Evolutionary conservation across 1,284 basidiomycete species (phyloP), one percentile per base, ranked within the genome.

Genomic region (Melanopsichium pennsylvanicum): DNA sequence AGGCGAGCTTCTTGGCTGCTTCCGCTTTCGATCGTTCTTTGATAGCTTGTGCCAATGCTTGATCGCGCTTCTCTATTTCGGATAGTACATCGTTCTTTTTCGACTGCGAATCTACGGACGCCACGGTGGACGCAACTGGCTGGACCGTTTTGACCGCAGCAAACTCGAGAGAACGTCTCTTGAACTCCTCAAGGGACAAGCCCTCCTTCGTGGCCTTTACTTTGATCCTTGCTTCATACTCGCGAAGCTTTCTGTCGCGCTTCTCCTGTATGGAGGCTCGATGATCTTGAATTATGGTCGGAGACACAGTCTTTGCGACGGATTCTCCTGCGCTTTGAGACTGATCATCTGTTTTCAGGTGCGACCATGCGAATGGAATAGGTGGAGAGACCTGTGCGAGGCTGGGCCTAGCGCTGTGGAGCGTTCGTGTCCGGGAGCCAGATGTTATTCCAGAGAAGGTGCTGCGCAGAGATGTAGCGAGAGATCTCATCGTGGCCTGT

Each of bases 151-250:
- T 49, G 11, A 33, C 56, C 5, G 55, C 23, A n/a, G 52, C 60
- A 29, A 22, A 43, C 18, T 56, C 57, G 26, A 67, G 35, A 5
- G 57, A 50, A n/a, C 44, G 33, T 2, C 49, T 50, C 38, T 57
- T 35, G 31, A 73, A 62, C 47, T 76, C 72, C 27, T 75, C 75
- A 10, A 66, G 57, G 13, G 58, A 58, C 16, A 51, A 12, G n/a
- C 73, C 68, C 47, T 73, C 26, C 41, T 74, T 62, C 48, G 70
- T 56, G 10, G 76, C 78, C 49, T 79, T 80, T 36, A 67, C 59
- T 46, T 66, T 54, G 36, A 80, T 68, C 55, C 71, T 70, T 34
- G 49, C 67, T 32, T 69, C 61, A 44, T 80, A 80, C 60, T 80
- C 58, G n/a, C 40, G 51, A 9, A 80, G 46, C 37, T 78, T 75